These are phyloP conservation scores for Annulohypoxylon stygium DNA, from an alignment of 495 filamentous ascomycete species.

Conservation along the genomic window DNA sequence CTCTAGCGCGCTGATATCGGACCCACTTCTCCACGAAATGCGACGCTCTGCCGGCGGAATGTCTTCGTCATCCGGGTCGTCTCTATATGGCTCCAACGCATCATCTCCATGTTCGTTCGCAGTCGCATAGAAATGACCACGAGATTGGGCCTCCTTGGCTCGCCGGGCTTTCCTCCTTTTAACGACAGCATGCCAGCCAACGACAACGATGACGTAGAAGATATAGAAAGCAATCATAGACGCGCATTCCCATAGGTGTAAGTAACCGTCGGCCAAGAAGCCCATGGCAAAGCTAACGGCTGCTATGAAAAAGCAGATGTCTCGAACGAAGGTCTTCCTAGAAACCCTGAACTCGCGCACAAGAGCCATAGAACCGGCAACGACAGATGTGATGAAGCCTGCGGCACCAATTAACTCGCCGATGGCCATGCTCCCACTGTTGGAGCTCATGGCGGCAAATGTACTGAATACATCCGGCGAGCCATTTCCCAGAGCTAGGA, in stretches of 20 bases:
- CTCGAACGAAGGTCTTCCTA: conserved; percentile 87
- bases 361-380: conserved; percentile 97
- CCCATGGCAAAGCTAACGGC: conserved; percentile 90
- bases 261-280: conserved; percentile 85
- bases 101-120: conserved; percentile 54
- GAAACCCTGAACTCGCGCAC: conserved; percentile 93
- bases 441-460: conserved; percentile 96
- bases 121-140: conserved; percentile 77
- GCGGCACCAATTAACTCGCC: conserved; percentile 97
- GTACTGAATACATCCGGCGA: conserved; percentile 99
- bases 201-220: conserved; percentile 90
- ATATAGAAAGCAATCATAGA: conserved; percentile 92
- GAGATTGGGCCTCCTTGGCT: conserved; percentile 74
- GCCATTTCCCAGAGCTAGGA: conserved; percentile 98
- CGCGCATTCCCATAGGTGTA: conserved; percentile 89
- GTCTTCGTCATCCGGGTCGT: conserved; percentile 80
- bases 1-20: conserved; percentile 81
- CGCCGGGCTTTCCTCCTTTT: conserved; percentile 69
- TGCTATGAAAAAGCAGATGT: conserved; percentile 92
- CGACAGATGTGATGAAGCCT: conserved; percentile 95
- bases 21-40: conserved; percentile 47
- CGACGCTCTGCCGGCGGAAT: conserved; percentile 64
- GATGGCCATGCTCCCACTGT: conserved; percentile 94
- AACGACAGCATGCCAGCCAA: conserved; percentile 92
- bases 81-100: conserved; percentile 76